Conservation (phyloP, 1,139 yeast genomes). For the Scheffersomyces cryptocercus region DNA sequence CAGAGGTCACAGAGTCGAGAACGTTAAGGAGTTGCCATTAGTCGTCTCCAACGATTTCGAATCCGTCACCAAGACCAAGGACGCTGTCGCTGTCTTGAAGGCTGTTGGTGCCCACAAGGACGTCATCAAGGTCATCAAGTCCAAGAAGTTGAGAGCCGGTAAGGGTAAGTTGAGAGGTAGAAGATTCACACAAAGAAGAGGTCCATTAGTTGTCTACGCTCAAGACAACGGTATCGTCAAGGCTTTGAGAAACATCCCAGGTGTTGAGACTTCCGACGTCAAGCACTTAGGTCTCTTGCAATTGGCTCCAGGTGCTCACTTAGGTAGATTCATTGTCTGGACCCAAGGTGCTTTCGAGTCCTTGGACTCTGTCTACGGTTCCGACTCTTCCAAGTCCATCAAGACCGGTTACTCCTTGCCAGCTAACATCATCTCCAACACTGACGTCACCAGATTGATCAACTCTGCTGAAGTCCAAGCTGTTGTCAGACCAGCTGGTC, state of each 20-base stretch:
- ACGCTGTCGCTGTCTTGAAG: slow-evolving; percentile 97
- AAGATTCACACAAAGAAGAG: slow-evolving; percentile 99
- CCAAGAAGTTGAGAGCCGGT: slow-evolving; percentile 99
- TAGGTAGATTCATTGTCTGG: slow-evolving; percentile 99
- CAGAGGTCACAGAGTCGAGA: slow-evolving; percentile 99
- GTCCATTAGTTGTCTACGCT: slow-evolving; percentile 98
- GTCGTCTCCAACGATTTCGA: slow-evolving; percentile 94
- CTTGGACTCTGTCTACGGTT: slow-evolving; percentile 96
- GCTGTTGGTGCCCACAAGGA: slow-evolving; percentile 99
- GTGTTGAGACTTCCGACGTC: slow-evolving; percentile 97
- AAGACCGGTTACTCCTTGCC: slow-evolving; percentile 94
- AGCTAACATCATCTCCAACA: slow-evolving; percentile 88
- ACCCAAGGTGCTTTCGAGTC: slow-evolving; percentile 97
- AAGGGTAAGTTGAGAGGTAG: slow-evolving; percentile 99
- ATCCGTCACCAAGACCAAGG: slow-evolving; percentile 95
- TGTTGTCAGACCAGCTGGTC: slow-evolving; percentile 96
- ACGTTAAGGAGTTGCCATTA: slow-evolving; percentile 97
- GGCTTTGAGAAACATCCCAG: slow-evolving; percentile 99
- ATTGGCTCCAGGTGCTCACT: slow-evolving; percentile 99
- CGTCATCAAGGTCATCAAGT: slow-evolving; percentile 95
- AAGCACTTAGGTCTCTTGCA: slow-evolving; percentile 93
- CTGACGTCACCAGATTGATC: slow-evolving; percentile 96
- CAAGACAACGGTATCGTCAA: slow-evolving; percentile 96
- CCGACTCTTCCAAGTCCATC: slow-evolving; percentile 81
- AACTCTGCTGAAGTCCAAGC: slow-evolving; percentile 99